Base-by-base conservation (phyloP, 805 yeast species). In the Millerozyma acaciae region DNA sequence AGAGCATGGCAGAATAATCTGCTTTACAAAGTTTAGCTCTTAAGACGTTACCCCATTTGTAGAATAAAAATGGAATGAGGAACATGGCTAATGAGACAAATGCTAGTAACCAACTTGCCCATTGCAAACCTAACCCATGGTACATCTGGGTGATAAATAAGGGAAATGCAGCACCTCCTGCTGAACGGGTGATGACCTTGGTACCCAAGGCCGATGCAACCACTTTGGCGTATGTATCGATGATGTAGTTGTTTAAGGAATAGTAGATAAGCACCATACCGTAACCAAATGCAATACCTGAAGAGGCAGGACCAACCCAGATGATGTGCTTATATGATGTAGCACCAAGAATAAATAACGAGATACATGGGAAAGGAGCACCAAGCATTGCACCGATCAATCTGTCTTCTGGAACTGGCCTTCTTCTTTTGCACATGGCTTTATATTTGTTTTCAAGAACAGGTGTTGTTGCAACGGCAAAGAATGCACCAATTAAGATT, bases 141-240 rank as follows among this genome's bases (percentile, higher is more conserved):
- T 83, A 84, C 90, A 84, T 83, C 59, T 82, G 90, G 23, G 78
- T 76, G n/a, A 84, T 76, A 53, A 84, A 83, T 45, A 84, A 65
- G 39, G 90, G 89, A 73, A 84, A 82, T 0, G 88, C 90, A 17
- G 88, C 90, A 65, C 93, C 94, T 50, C 88, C 89, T 14, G 87
- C 83, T 47, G 82, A 73, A 68, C 94, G 74, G 47, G 84, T 64
- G 49, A 84, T 83, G 19, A 83, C 90, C 53, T 84, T 84, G 4
- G 90, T 82, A 10, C 90, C 90, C 45, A 84, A 67, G 1, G 93
- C 93, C 38, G 80, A 71, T 6, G 93, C 87, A 4, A 90, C 89
- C 51, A 72, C 81, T 50, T 81, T 77, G 33, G 86, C 82, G 60
- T 88, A 87, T 24, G 95, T 83, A 60, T 88, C 96, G 53, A 88